These are phyloP conservation scores for Hypoxylon rickii DNA, from an alignment of 495 filamentous ascomycete species.

Conservation along the genomic window DNA sequence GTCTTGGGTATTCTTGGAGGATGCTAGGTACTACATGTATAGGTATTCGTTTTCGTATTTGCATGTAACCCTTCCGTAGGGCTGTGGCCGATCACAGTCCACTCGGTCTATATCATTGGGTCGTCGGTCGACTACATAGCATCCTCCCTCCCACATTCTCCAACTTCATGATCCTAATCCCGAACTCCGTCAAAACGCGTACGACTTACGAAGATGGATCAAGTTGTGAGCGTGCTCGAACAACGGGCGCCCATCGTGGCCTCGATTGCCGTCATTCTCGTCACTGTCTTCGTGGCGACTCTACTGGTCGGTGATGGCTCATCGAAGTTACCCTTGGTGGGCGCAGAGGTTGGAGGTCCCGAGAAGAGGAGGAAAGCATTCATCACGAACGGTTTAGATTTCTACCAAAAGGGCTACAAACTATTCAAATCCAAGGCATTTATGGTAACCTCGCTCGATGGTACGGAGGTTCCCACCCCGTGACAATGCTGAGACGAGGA, in stretches of 20 bases:
- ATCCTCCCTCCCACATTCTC: no score
- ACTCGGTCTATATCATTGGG: no score
- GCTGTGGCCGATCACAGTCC: no score
- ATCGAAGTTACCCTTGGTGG: conserved; percentile 36
- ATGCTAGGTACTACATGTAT: not conserved
- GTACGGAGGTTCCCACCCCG: no score
- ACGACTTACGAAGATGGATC: conserved; percentile 11
- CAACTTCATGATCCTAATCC: not conserved
- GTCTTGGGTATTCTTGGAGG: no score
- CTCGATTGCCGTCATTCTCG: conserved; percentile 28
- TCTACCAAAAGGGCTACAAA: conserved; percentile 43
- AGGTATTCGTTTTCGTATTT: not conserved
- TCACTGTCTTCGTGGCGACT: conserved; percentile 30
- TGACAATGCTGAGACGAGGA: no score
- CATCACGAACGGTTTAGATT: conserved; percentile 24
- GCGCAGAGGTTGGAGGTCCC: conserved; percentile 35
- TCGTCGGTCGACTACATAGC: no score
- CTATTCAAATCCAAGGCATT: conserved; percentile 46
- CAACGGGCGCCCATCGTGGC: conserved; percentile 38
- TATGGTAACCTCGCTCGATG: conserved; percentile 35
- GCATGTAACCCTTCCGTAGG: not conserved
- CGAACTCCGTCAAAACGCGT: not conserved
- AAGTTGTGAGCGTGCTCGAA: conserved; percentile 11
- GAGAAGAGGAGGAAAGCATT: conserved; percentile 43
- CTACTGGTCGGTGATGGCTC: conserved; percentile 17